Evolutionary conservation across 2,329 filamentous ascomycete genomes (phyloP), one percentile per base, ranked within the genome.

Genomic region (Diaporthe sp.): DNA sequence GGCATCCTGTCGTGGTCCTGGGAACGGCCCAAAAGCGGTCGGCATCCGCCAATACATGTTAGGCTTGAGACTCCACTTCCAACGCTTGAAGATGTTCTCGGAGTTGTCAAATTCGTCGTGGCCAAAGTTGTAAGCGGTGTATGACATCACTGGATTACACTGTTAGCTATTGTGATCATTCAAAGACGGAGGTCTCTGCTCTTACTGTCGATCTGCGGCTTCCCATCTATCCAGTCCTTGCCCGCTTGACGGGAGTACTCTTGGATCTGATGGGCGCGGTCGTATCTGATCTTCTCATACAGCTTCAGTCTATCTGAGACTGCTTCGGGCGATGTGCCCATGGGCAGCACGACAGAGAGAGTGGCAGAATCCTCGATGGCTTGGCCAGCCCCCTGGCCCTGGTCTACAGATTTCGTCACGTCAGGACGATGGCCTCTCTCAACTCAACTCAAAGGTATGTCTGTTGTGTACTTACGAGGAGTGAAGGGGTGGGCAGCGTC

Each of bases 401-500:
- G 89, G 56, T 82, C 81, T 82, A 42, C 15, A 13, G 5, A 30
- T 27, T 19, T 9, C 19, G 27, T 32, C 39, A 2, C 32, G 59
- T 74, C 17, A 74, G 61, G 8, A 22, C n/a, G 13, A n/a, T 42
- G 17, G 9, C 22, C 17, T 10, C 19, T 30, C 13, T 17, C 17
- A n/a, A n/a, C n/a, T n/a, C n/a, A n/a, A n/a, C n/a, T n/a, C n/a
- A 13, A 25, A 63, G 3, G 9, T 4, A 19, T 8, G 25, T 56
- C 13, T 35, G 30, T 37, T 7, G 13, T 59, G 22, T 2, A 80
- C 85, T 80, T 79, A 88, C 86, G 88, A 19, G 91, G 92, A 0
- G 91, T 83, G 78, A 94, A 93, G 0, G 92, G 91, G 79, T 94
- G 92, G 0, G 91, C 92, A 0, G 92, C 91, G 79, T 94, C 92